These are phyloP conservation scores for Sporisorium scitamineum DNA, from an alignment of 1,284 basidiomycete species.

Conservation along the genomic window DNA sequence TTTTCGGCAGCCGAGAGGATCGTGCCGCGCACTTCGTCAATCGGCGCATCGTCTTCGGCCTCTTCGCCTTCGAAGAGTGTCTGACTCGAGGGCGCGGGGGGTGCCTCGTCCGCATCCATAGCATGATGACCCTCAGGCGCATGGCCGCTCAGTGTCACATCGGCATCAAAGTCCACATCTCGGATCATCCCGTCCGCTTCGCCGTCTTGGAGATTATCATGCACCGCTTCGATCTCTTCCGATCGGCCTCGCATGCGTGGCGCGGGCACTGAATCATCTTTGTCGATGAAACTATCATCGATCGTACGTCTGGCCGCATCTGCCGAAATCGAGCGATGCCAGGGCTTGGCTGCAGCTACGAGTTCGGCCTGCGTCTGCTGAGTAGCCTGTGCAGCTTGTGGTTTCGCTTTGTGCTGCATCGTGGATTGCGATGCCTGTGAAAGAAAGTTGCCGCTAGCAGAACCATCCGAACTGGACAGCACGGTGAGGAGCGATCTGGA, in stretches of 20 bases:
- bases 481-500: conserved; percentile 34
- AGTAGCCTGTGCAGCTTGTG: conserved; percentile 1
- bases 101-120: conserved; percentile 4
- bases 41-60: conserved; percentile 2
- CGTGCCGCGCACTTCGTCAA: conserved; percentile 11
- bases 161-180: conserved; percentile 21
- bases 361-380: conserved; percentile 27
- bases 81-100: conserved; percentile 37
- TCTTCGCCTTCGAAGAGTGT: conserved; percentile 38
- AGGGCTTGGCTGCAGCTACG: conserved; percentile 41
- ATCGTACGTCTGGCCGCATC: conserved; percentile 19
- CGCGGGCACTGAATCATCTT: not conserved
- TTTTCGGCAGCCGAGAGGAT: not conserved
- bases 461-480: conserved; percentile 46
- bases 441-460: conserved; percentile 36
- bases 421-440: conserved; percentile 36
- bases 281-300: not conserved
- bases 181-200: not conserved
- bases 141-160: conserved; percentile 34
- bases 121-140: not conserved
- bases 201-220: not conserved
- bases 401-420: conserved; percentile 3
- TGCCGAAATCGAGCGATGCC: conserved; percentile 48
- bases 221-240: conserved; percentile 11
- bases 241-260: conserved; percentile 17